These are phyloP conservation scores for Sporisorium scitamineum DNA, from an alignment of 1,284 basidiomycete genomes.

Conservation along the genomic window DNA sequence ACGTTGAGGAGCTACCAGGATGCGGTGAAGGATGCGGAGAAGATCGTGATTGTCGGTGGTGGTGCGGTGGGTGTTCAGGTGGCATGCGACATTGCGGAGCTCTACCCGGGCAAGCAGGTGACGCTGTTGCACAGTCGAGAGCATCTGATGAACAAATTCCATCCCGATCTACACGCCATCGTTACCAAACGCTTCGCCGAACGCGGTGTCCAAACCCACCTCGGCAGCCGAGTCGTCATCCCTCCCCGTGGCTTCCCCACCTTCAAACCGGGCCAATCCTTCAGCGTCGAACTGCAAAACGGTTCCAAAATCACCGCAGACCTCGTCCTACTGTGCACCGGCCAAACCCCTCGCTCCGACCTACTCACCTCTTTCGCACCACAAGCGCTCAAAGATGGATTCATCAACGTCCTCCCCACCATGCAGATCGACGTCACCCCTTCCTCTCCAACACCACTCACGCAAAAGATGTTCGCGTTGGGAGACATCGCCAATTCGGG, in stretches of 20 bases:
- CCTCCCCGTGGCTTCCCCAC: slow-evolving; percentile 20
- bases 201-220: slow-evolving; percentile 9
- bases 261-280: slow-evolving; percentile 12
- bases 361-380: slow-evolving; percentile 31
- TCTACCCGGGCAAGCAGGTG: slow-evolving; percentile 48
- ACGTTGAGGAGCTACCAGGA: slow-evolving; percentile 56
- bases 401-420: slow-evolving; percentile 46
- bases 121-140: slow-evolving; percentile 50
- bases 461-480: slow-evolving; percentile 21
- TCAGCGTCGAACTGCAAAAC: slow-evolving; percentile 29
- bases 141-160: slow-evolving; percentile 50
- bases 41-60: slow-evolving; percentile 65
- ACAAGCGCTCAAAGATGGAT: slow-evolving; percentile 17
- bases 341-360: slow-evolving; percentile 44
- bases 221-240: slow-evolving; percentile 30
- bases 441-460: not conserved
- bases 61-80: slow-evolving; percentile 67
- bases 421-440: slow-evolving; percentile 28
- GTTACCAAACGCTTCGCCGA: slow-evolving; percentile 21
- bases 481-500: slow-evolving; percentile 48
- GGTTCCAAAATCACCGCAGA: slow-evolving; percentile 30
- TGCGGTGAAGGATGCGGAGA: slow-evolving; percentile 42
- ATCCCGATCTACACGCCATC: slow-evolving; percentile 31
- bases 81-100: slow-evolving; percentile 61
- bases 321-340: slow-evolving; percentile 49